Evolutionary conservation across 2,329 filamentous ascomycete species (phyloP), one percentile per base, ranked within the genome.

Genomic region (Bertia moriformis): DNA sequence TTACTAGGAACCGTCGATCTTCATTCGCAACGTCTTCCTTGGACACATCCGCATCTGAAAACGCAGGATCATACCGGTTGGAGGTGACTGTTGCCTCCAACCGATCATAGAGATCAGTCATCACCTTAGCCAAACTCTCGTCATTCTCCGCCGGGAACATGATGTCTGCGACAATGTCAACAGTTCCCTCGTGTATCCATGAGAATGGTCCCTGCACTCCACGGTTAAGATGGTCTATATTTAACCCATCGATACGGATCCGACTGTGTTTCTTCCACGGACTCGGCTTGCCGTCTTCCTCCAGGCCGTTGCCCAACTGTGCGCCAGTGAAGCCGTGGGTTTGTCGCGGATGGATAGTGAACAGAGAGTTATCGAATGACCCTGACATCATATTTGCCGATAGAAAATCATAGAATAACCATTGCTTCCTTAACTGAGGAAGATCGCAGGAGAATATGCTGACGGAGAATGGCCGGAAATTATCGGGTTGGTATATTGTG

Each of bases 381-480:
- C 91, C 91, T 12, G 86, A 94, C 75, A 96, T 93, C 57, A 91
- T 89, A 52, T 85, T 95, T 14, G 91, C 91, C 1, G 84, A 91
- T 19, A 98, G 62, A 48, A 98, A 93, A 57, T 98, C 91, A 63
- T 98, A 98, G 57, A 96, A 95, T 0, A 98, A 69, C 83, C 87
- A 98, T 51, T 93, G 89, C 53, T 95, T 96, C 39, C 91, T 76
- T 37, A 98, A 64, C 50, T 91, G 83, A 1, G 91, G 89, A 29
- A 98, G 71, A 52, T 96, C 89, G 57, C 89, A 95, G 4, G 86
- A 91, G 62, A 85, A 98, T 44, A 98, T 93, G 63, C 88, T 95
- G 47, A 94, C 78, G 0, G 87, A 81, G 56, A 93, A 98, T 0
- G 91, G 91, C n/a, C 91, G 75, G 64, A 98, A 96, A 38, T 78